These are phyloP conservation scores for Eucalyptus coolabah DNA, from an alignment of 345 rosid species.

Conservation along the genomic window DNA sequence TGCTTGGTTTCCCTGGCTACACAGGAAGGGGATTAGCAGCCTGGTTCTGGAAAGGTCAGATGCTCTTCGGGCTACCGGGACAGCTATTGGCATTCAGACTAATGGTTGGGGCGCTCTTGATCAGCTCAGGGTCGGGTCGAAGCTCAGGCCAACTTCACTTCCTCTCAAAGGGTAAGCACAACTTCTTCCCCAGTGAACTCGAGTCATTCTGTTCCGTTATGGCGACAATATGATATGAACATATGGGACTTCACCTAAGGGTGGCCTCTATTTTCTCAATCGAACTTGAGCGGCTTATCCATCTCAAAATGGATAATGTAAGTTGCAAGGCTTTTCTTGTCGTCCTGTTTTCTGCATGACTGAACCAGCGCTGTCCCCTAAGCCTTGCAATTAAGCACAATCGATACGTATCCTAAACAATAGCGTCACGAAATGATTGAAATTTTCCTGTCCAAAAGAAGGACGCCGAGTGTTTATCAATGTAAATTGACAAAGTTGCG, in stretches of 20 bases:
- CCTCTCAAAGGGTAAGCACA: background rate
- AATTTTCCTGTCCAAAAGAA: background rate
- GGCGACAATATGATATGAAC: background rate
- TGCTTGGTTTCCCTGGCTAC: background rate
- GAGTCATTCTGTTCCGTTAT: background rate
- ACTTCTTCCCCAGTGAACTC: background rate
- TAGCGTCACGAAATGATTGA: background rate
- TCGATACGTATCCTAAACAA: background rate
- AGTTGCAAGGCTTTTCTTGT: background rate
- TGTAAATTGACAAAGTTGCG: background rate
- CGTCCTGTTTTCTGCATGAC: background rate
- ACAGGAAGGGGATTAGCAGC: background rate
- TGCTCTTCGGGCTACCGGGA: background rate
- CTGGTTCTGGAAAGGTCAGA: constrained; percentile 1
- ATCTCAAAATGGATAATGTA: background rate
- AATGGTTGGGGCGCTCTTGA: background rate
- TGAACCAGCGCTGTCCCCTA: background rate
- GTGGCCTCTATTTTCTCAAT: background rate
- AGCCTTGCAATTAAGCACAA: background rate
- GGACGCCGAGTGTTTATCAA: background rate
- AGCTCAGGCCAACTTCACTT: background rate
- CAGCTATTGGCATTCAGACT: background rate
- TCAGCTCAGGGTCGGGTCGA: background rate
- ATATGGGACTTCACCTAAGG: background rate
- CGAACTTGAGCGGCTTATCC: background rate